Evolutionary conservation across 768 basidiomycete species (phyloP).

Genomic region (Auriscalpium vulgare): DNA sequence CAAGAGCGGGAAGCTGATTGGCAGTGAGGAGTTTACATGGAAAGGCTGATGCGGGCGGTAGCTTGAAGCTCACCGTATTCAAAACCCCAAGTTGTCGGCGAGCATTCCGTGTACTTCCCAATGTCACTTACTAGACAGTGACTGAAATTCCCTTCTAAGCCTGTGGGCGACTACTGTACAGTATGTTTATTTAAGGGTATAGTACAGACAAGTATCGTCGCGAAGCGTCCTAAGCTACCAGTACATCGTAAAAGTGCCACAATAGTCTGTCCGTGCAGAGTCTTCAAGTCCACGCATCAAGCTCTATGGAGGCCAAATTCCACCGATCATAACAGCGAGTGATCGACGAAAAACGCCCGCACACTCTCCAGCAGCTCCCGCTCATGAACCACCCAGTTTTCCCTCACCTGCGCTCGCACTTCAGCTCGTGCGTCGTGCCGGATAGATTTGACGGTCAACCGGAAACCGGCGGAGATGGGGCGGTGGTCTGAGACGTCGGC

Average conservation of each 20-base stretch:
- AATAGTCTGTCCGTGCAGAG: too few relatives aligned
- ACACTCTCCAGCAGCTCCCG: slow-evolving; percentile 23
- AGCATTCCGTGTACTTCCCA: too few relatives aligned
- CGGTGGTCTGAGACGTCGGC: slow-evolving; percentile 85
- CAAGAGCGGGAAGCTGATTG: slow-evolving; percentile 3
- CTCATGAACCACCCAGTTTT: slow-evolving; percentile 39
- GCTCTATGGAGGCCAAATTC: background rate
- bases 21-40: slow-evolving; percentile 6
- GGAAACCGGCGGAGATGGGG: slow-evolving; percentile 77
- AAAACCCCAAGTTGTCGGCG: too few relatives aligned
- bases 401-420: slow-evolving; percentile 49
- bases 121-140: too few relatives aligned
- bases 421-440: slow-evolving; percentile 46
- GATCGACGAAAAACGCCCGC: slow-evolving; percentile 27
- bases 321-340: slow-evolving; percentile 19
- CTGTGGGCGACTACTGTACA: too few relatives aligned
- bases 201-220: too few relatives aligned
- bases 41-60: background rate
- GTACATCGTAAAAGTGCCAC: too few relatives aligned
- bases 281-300: too few relatives aligned
- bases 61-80: too few relatives aligned
- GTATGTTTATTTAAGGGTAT: too few relatives aligned
- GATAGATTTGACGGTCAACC: slow-evolving; percentile 66
- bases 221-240: too few relatives aligned
- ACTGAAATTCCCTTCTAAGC: too few relatives aligned